phyloP scores from a whole-genome alignment of 1,139 yeast species.

The Yamadazyma kanchanaburiensis region DNA sequence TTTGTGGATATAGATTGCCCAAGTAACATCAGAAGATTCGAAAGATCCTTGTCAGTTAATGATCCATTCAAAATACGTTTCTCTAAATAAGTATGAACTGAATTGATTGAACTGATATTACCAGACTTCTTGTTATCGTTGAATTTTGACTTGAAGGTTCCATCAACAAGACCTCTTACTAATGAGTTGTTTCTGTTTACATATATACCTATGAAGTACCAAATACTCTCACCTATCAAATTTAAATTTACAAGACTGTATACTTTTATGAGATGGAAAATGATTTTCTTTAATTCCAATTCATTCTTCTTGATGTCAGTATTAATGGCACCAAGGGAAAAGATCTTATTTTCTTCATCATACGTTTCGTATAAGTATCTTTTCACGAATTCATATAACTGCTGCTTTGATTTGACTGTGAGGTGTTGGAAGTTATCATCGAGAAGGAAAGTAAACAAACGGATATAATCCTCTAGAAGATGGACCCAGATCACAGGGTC shows the following conservation, averaged over 20 bases:
- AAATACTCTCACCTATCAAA: conserved; percentile 54
- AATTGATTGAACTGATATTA: conserved; percentile 41
- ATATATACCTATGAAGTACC: conserved; percentile 61
- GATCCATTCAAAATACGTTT: conserved; percentile 41
- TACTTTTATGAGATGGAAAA: conserved; percentile 49
- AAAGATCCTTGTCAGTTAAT: conserved; percentile 42
- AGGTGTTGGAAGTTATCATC: conserved; percentile 31
- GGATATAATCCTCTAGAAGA: conserved; percentile 59
- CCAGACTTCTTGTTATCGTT: conserved; percentile 52
- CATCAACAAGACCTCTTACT: conserved; percentile 56
- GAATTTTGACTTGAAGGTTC: conserved; percentile 43
- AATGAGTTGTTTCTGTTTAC: conserved; percentile 39
- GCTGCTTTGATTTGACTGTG: conserved; percentile 54
- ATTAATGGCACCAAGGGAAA: conserved; percentile 68
- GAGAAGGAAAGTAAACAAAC: conserved; percentile 45
- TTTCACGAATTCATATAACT: conserved; percentile 52
- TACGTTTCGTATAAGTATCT: conserved; percentile 58
- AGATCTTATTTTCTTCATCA: conserved; percentile 54
- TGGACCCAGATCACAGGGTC: conserved; percentile 85
- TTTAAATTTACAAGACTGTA: conserved; percentile 55
- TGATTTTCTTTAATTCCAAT: conserved; percentile 41
- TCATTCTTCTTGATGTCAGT: conserved; percentile 61
- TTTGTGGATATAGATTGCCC: conserved; percentile 31
- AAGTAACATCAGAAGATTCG: conserved; percentile 39
- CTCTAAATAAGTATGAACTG: conserved; percentile 44